phyloP scores from a whole-genome alignment of 2,329 filamentous ascomycete species.

The Nemania bipapillata region DNA sequence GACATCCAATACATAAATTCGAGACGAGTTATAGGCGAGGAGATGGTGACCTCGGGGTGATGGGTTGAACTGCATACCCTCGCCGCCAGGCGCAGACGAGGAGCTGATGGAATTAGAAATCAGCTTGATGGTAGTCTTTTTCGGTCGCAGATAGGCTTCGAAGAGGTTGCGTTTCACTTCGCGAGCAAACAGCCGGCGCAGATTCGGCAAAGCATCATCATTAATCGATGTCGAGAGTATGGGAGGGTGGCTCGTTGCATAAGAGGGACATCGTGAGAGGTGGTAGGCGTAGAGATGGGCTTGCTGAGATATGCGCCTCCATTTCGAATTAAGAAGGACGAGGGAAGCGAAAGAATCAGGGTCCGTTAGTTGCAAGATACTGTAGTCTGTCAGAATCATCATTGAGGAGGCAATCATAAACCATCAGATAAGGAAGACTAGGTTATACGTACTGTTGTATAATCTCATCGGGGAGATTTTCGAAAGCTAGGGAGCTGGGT shows the following conservation, averaged over 20 bases:
- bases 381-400: conserved; percentile 49
- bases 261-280: conserved; percentile 70
- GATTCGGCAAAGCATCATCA: conserved; percentile 64
- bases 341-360: conserved; percentile 74
- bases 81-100: conserved; percentile 82
- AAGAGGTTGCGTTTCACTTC: conserved; percentile 82
- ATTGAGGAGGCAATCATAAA: background rate
- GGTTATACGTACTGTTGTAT: conserved; percentile 68
- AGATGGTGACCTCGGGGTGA: conserved; percentile 79
- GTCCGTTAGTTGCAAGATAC: conserved; percentile 69
- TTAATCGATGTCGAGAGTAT: conserved; percentile 53
- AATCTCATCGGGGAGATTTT: conserved; percentile 73
- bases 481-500: conserved; percentile 58
- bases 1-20: conserved; percentile 81
- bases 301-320: conserved; percentile 72
- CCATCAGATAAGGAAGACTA: conserved; percentile 17
- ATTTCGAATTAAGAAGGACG: conserved; percentile 72
- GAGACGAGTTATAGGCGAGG: conserved; percentile 84
- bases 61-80: conserved; percentile 85
- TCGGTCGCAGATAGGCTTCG: conserved; percentile 77
- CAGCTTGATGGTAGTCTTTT: conserved; percentile 77
- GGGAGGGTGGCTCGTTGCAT: conserved; percentile 60
- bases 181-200: conserved; percentile 73
- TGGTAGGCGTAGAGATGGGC: conserved; percentile 71
- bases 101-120: conserved; percentile 87